Percentiles rank a stretch among this genome's conserved stretches.
Conservation (phyloP, 2,329 filamentous ascomycete species). For the Myriangium duriaei region DNA sequence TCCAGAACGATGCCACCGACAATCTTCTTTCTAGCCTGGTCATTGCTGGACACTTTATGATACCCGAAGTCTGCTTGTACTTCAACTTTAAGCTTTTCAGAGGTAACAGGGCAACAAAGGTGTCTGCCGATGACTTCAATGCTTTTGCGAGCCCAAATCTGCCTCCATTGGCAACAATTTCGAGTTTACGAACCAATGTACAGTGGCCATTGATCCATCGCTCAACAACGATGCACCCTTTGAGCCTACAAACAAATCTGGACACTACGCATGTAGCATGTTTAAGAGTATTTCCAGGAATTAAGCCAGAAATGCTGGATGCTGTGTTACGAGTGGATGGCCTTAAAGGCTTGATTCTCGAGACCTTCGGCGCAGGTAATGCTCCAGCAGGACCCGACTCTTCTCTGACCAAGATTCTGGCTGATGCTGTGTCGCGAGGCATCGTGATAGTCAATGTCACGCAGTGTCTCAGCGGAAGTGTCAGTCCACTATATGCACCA, state of each 20-base stretch:
- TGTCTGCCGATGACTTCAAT: conserved; percentile 73
- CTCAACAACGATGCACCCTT: conserved; percentile 60
- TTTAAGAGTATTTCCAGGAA: conserved; percentile 80
- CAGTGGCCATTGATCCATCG: conserved; percentile 67
- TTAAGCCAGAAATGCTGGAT: conserved; percentile 87
- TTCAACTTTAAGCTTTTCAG: conserved; percentile 87
- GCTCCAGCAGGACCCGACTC: conserved; percentile 72
- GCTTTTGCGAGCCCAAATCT: conserved; percentile 85
- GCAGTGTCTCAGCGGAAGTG: conserved; percentile 54
- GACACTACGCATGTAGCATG: conserved; percentile 85
- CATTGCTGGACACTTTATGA: conserved; percentile 81
- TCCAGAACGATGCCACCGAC: conserved; percentile 84
- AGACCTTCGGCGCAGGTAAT: conserved; percentile 90
- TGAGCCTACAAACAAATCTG: conserved; percentile 60
- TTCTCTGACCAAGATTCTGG: conserved; percentile 64
- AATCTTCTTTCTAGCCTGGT: conserved; percentile 81
- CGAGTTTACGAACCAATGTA: conserved; percentile 67
- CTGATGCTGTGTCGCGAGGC: conserved; percentile 63
- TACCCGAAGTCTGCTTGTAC: conserved; percentile 86
- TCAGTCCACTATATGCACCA: conserved; percentile 30
- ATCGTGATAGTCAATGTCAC: conserved; percentile 84
- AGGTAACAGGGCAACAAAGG: conserved; percentile 78
- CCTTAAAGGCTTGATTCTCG: conserved; percentile 69
- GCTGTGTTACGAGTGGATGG: conserved; percentile 66
- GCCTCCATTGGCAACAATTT: conserved; percentile 68